Conservation (phyloP, 2,329 filamentous ascomycete genomes). For the Lachnellula arida region DNA sequence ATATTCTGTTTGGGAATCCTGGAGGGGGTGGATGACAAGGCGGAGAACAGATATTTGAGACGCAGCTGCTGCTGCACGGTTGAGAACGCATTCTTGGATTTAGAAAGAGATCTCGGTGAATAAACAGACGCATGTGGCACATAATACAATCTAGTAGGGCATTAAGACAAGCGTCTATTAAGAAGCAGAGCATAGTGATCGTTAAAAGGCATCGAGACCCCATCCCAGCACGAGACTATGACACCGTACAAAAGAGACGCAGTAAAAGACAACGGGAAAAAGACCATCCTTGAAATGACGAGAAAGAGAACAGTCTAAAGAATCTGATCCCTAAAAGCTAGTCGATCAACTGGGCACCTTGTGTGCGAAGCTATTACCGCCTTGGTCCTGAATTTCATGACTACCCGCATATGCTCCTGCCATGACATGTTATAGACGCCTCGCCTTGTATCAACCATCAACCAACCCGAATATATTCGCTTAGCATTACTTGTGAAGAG, state of each 20-base stretch:
- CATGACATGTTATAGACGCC: slow-evolving; percentile 29
- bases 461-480: slow-evolving; percentile 26
- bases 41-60: background rate
- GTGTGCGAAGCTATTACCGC: slow-evolving; percentile 6
- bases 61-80: background rate
- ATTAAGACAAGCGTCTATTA: slow-evolving; percentile 13
- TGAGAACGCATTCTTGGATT: background rate
- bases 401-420: slow-evolving; percentile 23
- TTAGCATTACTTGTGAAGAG: slow-evolving; percentile 4
- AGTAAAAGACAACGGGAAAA: slow-evolving; percentile 2
- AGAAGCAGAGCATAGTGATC: slow-evolving; percentile 8
- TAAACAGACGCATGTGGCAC: background rate
- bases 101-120: background rate
- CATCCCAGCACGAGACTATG: slow-evolving; percentile 4
- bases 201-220: slow-evolving; percentile 4
- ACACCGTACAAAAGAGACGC: slow-evolving; percentile 4
- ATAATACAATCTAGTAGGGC: slow-evolving; percentile 5
- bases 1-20: no score
- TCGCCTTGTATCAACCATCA: slow-evolving; percentile 26
- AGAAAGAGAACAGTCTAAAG: background rate
- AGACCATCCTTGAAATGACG: slow-evolving; percentile 8
- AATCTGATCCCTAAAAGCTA: slow-evolving; percentile 6
- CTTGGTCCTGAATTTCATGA: slow-evolving; percentile 18
- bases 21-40: no score
- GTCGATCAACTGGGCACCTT: slow-evolving; percentile 2